Percentiles rank a stretch among this genome's conserved stretches.
Evolutionary conservation across 2,329 filamentous ascomycete genomes (phyloP).

Genomic region (Xylaria polymorpha): DNA sequence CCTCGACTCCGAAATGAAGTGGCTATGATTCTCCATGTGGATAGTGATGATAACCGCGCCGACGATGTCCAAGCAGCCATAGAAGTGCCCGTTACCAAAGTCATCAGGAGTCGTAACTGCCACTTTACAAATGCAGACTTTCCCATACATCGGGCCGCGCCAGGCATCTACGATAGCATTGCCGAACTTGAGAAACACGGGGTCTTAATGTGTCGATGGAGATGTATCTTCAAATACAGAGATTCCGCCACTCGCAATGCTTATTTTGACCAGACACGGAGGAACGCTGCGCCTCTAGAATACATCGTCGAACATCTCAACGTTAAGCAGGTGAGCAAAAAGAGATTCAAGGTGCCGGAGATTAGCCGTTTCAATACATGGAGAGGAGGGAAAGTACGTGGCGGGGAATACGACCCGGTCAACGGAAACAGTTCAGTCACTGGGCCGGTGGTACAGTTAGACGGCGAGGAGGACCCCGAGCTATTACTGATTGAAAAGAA

Average conservation of each 20-base stretch:
- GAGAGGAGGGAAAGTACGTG: slow-evolving; percentile 47
- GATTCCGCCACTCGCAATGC: slow-evolving; percentile 41
- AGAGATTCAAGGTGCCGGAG: slow-evolving; percentile 46
- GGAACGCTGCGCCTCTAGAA: slow-evolving; percentile 42
- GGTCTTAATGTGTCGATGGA: slow-evolving; percentile 53
- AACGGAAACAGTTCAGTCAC: slow-evolving; percentile 26
- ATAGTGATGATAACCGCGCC: slow-evolving; percentile 43
- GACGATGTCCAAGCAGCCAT: slow-evolving; percentile 46
- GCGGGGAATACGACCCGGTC: slow-evolving; percentile 41
- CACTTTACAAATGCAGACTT: slow-evolving; percentile 52
- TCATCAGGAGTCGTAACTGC: slow-evolving; percentile 44
- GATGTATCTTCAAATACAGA: slow-evolving; percentile 47
- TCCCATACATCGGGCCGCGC: slow-evolving; percentile 42
- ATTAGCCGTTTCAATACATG: slow-evolving; percentile 42
- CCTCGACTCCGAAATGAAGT: slow-evolving; percentile 49
- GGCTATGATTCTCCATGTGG: slow-evolving; percentile 45
- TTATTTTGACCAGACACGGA: slow-evolving; percentile 25
- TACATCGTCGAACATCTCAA: slow-evolving; percentile 46
- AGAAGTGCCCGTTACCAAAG: slow-evolving; percentile 43
- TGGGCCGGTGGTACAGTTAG: slow-evolving; percentile 37
- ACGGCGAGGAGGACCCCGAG: slow-evolving; percentile 34
- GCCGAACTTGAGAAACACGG: slow-evolving; percentile 48
- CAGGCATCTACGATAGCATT: slow-evolving; percentile 33
- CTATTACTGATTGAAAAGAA: slow-evolving; percentile 38
- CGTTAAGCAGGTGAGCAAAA: slow-evolving; percentile 46